A percentile compares a stretch with the other conserved stretches of the same genome.
phyloP scores from a whole-genome alignment of 208 protist genomes.

The Endotrypanum monterogeii region DNA sequence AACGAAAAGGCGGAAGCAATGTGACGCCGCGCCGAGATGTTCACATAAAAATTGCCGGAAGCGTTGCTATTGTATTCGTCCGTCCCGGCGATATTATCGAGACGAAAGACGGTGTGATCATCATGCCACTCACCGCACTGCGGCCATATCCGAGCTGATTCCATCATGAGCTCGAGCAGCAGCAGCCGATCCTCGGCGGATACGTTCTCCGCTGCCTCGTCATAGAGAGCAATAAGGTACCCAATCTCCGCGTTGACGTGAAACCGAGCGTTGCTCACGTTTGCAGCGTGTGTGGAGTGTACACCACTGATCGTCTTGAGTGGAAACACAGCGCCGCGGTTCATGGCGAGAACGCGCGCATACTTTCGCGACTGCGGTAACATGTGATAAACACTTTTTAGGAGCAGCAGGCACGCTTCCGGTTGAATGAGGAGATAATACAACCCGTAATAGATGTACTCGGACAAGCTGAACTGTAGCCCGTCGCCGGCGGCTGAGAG shows the following conservation, averaged over 20 bases:
- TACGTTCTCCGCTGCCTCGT: conserved; percentile 57
- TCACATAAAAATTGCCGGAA: conserved; percentile 89
- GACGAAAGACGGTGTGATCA: conserved; percentile 65
- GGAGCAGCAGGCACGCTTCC: conserved; percentile 48
- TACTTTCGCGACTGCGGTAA: conserved; percentile 76
- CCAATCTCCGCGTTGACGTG: conserved; percentile 89
- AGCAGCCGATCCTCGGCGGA: conserved; percentile 54
- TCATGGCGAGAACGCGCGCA: conserved; percentile 64
- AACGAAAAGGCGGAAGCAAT: conserved; percentile 55
- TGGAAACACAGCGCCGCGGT: conserved; percentile 77
- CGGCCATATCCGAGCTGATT: conserved; percentile 87
- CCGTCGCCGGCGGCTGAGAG: conserved; percentile 67
- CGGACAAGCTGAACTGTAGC: conserved; percentile 70
- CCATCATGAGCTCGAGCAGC: conserved; percentile 86
- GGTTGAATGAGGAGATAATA: conserved; percentile 86
- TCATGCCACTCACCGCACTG: conserved; percentile 87
- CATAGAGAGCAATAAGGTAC: conserved; percentile 73
- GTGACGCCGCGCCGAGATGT: conserved; percentile 88
- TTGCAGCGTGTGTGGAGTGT: conserved; percentile 39
- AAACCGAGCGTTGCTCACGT: conserved; percentile 63
- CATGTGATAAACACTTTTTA: conserved; percentile 73
- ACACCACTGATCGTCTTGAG: conserved; percentile 75
- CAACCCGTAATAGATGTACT: conserved; percentile 87
- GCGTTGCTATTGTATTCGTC: conserved; percentile 85
- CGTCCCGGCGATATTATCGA: conserved; percentile 84